Conservation (phyloP, 1,284 basidiomycete genomes). For the Ceratorhiza oryzae-sativae region DNA sequence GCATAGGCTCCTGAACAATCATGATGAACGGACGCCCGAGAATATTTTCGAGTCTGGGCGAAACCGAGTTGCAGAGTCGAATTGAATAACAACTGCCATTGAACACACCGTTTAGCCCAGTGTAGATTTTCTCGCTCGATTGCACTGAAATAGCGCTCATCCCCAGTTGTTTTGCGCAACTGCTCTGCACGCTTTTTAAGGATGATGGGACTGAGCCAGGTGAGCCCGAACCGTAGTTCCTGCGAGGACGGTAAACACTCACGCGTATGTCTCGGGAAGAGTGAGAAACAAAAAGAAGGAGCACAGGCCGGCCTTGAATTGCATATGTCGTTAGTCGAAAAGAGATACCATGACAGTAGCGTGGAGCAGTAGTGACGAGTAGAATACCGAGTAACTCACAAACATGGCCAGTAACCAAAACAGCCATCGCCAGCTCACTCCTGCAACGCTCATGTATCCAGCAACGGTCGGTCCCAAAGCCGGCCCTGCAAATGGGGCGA, state of each 20-base stretch:
- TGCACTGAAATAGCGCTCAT: slow-evolving; percentile 64
- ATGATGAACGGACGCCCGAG: slow-evolving; percentile 69
- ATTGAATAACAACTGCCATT: background rate
- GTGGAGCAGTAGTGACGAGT: too few species aligned
- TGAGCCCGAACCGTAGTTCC: background rate
- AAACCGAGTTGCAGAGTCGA: background rate
- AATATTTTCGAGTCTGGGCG: slow-evolving; percentile 54
- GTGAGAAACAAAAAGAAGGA: slow-evolving; percentile 66
- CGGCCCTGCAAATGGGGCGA: slow-evolving; percentile 82
- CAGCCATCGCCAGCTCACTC: slow-evolving; percentile 69
- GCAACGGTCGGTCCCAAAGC: slow-evolving; percentile 69
- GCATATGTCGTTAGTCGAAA: too few species aligned
- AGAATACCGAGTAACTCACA: too few species aligned
- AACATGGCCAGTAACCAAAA: slow-evolving; percentile 52
- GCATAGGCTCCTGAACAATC: slow-evolving; percentile 78
- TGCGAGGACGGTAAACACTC: background rate
- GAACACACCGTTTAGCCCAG: slow-evolving; percentile 47
- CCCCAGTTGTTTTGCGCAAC: slow-evolving; percentile 66
- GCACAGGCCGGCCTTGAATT: slow-evolving; percentile 57
- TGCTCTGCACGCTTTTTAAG: slow-evolving; percentile 59
- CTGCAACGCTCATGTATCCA: slow-evolving; percentile 60
- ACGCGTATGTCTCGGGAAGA: slow-evolving; percentile 74
- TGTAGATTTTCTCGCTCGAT: slow-evolving; percentile 47
- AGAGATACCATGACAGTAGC: too few species aligned
- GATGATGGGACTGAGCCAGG: slow-evolving; percentile 55